Base-by-base conservation (phyloP, 2,329 filamentous ascomycete genomes). In the Raffaelea albimanens region DNA sequence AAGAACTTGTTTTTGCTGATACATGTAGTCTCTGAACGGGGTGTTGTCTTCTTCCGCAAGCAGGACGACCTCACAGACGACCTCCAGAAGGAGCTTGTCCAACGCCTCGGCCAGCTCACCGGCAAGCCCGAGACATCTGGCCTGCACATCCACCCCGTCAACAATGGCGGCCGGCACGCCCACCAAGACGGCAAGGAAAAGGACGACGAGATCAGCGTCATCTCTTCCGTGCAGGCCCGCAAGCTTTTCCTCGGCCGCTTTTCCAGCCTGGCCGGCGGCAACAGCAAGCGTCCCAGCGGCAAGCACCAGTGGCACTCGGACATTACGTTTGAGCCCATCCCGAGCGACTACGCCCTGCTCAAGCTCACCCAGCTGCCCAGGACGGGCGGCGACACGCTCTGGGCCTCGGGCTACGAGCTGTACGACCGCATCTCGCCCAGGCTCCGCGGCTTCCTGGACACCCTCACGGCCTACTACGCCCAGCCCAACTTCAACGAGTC, bases 331-430 rank as follows among this genome's bases (percentile, higher is more conserved):
- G 70, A 73, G 57, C 63, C 59, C 0, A 59, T 70, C 22, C 70
- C 70, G 0, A 67, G 66, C 19, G 69, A 72, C 52, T 73, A 72
- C 49, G 66, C 69, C 2, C 62, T 70, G 22, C 56, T 73, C 11
- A 61, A 67, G 25, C 58, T 73, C 48, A 65, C 65, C 0, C 57
- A 68, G 55, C 62, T 67, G 13, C 69, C 69, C 0, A 55, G 57
- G 44, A 67, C 64, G 5, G 69, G 69, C 40, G 68, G 68, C 59
- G 71, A 75, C 59, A 83, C 82, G 0, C 70, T 85, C 11, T 85
- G 80, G 79, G 81, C 80, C 0, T 81, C 77, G 1, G 79, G 78
- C 1, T 84, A 83, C 57, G 80, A 85, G 54, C 62, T 83, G 16
- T 85, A 82, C 56, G 80, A 85, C 56, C 72, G 77, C 23, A 67